phyloP scores from a whole-genome alignment of 805 yeast species.

The Pichia kluyveri region DNA sequence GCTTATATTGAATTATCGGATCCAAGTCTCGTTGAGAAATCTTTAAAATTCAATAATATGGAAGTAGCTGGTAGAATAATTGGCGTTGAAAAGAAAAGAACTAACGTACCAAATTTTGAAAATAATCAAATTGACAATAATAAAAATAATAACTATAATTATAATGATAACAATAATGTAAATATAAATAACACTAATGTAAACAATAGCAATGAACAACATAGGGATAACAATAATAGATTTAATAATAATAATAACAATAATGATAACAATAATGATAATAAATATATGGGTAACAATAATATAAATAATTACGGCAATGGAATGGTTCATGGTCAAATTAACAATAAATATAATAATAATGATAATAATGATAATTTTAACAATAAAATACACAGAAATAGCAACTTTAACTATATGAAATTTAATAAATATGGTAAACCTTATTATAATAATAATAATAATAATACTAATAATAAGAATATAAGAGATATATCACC shows the following conservation, averaged over 20 bases:
- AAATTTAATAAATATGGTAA: not conserved
- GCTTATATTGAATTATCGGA: conserved; percentile 78
- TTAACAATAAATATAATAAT: not conserved
- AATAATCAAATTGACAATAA: not conserved
- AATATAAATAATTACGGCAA: not conserved
- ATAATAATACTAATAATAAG: not conserved
- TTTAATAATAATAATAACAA: conserved; percentile 16
- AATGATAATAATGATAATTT: not conserved
- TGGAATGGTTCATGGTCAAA: not conserved
- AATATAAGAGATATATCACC: not conserved
- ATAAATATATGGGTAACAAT: not conserved
- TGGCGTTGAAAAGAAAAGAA: conserved; percentile 66
- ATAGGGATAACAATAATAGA: not conserved
- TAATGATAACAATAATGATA: not conserved
- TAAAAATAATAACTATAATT: not conserved
- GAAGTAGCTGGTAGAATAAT: conserved; percentile 58
- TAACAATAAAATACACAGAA: not conserved
- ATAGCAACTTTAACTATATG: not conserved
- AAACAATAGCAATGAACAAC: not conserved
- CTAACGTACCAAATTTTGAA: conserved; percentile 50
- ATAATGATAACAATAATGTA: conserved; percentile 16
- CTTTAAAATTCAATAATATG: conserved; percentile 55
- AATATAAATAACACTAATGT: not conserved
- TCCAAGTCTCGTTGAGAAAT: conserved; percentile 50
- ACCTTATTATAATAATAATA: not conserved